Base-by-base conservation (phyloP, 345 rosid genomes). In the Mangifera indica region DNA sequence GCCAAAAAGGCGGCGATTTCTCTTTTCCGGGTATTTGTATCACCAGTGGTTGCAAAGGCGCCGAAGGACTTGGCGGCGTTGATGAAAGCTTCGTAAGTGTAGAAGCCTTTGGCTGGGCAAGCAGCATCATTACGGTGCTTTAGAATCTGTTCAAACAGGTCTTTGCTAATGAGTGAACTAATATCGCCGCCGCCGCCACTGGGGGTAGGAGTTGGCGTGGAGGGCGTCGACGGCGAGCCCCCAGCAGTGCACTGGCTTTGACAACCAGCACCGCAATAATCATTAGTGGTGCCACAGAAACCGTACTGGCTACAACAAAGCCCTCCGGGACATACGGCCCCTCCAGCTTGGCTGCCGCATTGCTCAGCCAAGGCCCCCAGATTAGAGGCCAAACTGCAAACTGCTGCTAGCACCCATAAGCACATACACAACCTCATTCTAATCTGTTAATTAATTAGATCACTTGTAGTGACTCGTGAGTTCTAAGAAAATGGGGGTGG, bases 1-100 rank as follows among this genome's bases (percentile, higher is more conserved):
- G 83, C 91, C 48, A 89, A 79, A 76, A 89, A 89, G 46, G 93
- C 93, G 5, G 87, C 91, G 14, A 87, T 52, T 65, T 89, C 91
- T n/a, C 84, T 78, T 61, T 84, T 84, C 37, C 86, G 77, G 0
- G 85, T 58, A 62, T 54, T 26, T 10, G 26, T 45, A 42, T 81
- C 77, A 37, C 93, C 89, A 14, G 84, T 87, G 45, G 83, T 81
- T 4, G 81, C 91, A 11, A 89, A 89, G 10, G 69, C 83, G 0
- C 67, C 63, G 61, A 84, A 89, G 25, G 87, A 78, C 3, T 72
- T 84, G 1, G 88, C 88, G 5, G 91, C 91, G 2, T 79, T 72
- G 34, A 87, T 55, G 79, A 89, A 89, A 67, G 85, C 93, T 12
- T 89, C 81, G 15, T 89, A 89, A 24, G 86, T 85, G 78, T 89